Base-by-base conservation (phyloP, 441 rosid genomes). In the Macaranga tanarius region DNA sequence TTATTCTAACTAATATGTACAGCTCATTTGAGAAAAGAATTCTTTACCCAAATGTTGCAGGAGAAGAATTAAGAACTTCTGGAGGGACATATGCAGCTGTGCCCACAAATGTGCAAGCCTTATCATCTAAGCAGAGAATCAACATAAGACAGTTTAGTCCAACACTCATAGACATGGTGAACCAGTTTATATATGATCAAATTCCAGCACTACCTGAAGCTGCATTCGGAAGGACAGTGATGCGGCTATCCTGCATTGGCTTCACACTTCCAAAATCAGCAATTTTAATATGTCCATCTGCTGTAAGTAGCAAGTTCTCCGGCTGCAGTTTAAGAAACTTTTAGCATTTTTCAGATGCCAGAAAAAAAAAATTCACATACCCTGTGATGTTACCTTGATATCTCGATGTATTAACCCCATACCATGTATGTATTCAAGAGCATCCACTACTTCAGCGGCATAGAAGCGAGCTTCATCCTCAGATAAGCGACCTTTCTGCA, bases 1-100 rank as follows among this genome's bases (percentile, higher is more conserved):
- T 34, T 34, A 34, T 34, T 34, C 38, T 34, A 26, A 42, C 26
- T 67, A 45, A 62, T 38, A 56, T 13, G 73, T 50, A 45, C 16
- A 42, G 72, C 55, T 65, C 62, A 38, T 47, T 69, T 57, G 31
- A 38, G 54, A 38, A 56, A 22, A 15, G 8, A 57, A 72, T 68
- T 62, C 65, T 81, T 75, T 77, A 93, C 99, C 98, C 97, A 66
- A 93, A 87, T 67, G 99, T 96, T 75, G 98, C 95, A 7, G 97
- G 99, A 76, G 99, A 96, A 70, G 99, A 93, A 80, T 93, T 93
- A 72, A 96, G 97, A 78, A 93, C 98, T 90, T 96, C 97, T 4
- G 98, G 99, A 80, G 99, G 99, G 62, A 96, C 98, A 76, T 96
- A 96, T 28, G 99, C 99, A 52, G 99, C 99, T 73, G 98, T 96